Conservation (phyloP, 2,329 filamentous ascomycete genomes). For the Aureobasidium pullulans region DNA sequence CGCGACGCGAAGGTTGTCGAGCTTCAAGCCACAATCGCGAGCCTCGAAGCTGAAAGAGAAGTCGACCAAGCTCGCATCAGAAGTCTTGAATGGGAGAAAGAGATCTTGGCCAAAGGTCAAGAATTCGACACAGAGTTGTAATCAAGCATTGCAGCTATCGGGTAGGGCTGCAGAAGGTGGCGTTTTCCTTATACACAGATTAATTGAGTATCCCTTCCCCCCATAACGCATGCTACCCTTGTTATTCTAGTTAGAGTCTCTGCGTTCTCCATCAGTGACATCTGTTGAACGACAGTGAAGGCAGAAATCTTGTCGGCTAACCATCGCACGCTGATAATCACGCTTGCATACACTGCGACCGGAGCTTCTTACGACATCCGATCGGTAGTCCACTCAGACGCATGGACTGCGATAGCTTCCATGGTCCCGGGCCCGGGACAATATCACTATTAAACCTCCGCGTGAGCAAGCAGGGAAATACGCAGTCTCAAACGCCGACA, state of each 20-base stretch:
- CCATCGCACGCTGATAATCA: background rate
- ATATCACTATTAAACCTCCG: background rate
- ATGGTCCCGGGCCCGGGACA: background rate
- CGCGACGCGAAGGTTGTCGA: constrained; percentile 59
- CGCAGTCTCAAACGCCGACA: constrained; percentile 9
- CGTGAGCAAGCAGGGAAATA: constrained; percentile 6
- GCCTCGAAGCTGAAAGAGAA: constrained; percentile 49
- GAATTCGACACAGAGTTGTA: constrained; percentile 5
- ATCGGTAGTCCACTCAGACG: background rate
- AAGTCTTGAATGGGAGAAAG: constrained; percentile 7
- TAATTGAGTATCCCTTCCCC: background rate
- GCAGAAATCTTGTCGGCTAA: background rate
- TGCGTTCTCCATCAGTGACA: background rate
- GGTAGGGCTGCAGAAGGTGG: constrained; percentile 13
- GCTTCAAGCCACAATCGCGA: constrained; percentile 58
- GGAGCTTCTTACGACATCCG: background rate
- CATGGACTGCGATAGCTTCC: background rate
- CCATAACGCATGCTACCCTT: background rate
- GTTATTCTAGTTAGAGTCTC: background rate
- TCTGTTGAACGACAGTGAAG: background rate
- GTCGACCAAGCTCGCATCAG: constrained; percentile 22
- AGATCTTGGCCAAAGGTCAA: background rate
- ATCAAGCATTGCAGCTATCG: background rate
- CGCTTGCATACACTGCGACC: background rate
- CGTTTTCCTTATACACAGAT: constrained; percentile 6